Conservation (phyloP, 192 early-diverging fungal genomes). For the Gamsiella multidivaricata region DNA sequence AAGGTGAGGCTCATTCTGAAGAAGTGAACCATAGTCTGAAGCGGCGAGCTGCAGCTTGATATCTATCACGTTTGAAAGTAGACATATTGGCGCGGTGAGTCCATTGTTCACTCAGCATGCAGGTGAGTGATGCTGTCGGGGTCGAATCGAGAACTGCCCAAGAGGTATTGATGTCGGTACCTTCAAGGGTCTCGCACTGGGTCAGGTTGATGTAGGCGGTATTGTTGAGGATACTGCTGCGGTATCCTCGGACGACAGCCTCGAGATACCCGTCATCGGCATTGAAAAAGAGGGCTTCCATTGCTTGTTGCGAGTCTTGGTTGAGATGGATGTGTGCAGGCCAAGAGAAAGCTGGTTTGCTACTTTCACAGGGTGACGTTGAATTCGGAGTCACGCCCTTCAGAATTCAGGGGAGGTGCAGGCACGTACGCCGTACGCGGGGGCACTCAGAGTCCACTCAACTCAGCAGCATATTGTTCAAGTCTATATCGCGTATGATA, state of each 20-base stretch:
- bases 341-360: neutral
- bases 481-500: too few species aligned
- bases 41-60: slow-evolving; percentile 93
- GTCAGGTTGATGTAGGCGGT: slow-evolving; percentile 93
- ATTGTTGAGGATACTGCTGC: slow-evolving; percentile 82
- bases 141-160: neutral
- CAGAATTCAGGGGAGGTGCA: too few species aligned
- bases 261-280: slow-evolving; percentile 92
- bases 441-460: too few species aligned
- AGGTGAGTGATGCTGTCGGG: too few species aligned
- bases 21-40: slow-evolving; percentile 94
- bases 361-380: slow-evolving; percentile 6
- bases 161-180: slow-evolving; percentile 54
- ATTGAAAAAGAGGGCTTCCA: slow-evolving; percentile 80
- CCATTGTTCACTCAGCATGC: too few species aligned
- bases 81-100: too few species aligned
- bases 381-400: neutral
- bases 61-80: slow-evolving; percentile 79
- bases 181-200: slow-evolving; percentile 98
- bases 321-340: neutral
- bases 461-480: too few species aligned
- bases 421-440: too few species aligned
- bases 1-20: slow-evolving; percentile 97
- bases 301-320: slow-evolving; percentile 5
- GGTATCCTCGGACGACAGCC: slow-evolving; percentile 95